A percentile compares a stretch with the other conserved stretches of the same genome.
Conservation (phyloP, 176 grass and related monocot genomes). For the Dendrocalamus sinicus region DNA sequence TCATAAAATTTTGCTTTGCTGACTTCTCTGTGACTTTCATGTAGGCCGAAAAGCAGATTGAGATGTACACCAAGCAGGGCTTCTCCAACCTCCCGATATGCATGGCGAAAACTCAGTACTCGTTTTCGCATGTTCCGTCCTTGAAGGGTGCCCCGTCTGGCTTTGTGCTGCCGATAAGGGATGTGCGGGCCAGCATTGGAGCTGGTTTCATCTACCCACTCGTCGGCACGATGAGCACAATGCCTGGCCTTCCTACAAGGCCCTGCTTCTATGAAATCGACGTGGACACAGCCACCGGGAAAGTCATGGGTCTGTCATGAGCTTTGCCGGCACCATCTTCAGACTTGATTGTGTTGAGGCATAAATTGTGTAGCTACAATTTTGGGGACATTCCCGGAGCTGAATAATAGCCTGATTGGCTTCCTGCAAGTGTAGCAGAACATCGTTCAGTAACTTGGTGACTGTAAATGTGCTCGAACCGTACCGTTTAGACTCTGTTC, state of each 20-base stretch:
- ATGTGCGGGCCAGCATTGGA: slow-evolving; percentile 88
- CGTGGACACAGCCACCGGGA: slow-evolving; percentile 69
- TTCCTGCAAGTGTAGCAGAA: slow-evolving; percentile 6
- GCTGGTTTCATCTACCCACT: slow-evolving; percentile 96
- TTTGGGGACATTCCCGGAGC: slow-evolving; percentile 26
- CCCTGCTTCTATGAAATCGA: slow-evolving; percentile 97
- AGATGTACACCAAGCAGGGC: slow-evolving; percentile 93
- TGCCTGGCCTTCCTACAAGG: slow-evolving; percentile 93
- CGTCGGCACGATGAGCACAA: slow-evolving; percentile 91
- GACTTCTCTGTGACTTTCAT: slow-evolving; percentile 14
- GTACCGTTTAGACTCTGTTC: slow-evolving; percentile 25
- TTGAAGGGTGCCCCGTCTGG: slow-evolving; percentile 67
- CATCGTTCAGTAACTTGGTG: neutral
- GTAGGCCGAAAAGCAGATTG: slow-evolving; percentile 90
- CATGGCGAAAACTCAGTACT: slow-evolving; percentile 98
- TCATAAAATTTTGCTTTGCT: neutral
- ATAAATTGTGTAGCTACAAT: slow-evolving; percentile 2
- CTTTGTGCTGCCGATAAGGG: slow-evolving; percentile 87
- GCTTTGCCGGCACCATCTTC: neutral
- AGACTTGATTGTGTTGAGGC: neutral
- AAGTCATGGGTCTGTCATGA: slow-evolving; percentile 79
- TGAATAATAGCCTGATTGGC: slow-evolving; percentile 26
- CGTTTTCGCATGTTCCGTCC: slow-evolving; percentile 83
- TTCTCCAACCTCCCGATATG: slow-evolving; percentile 95
- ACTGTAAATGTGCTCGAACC: slow-evolving; percentile 22